Percentiles rank a stretch among this genome's conserved stretches.
These are phyloP conservation scores for Cyberlindnera meyerae DNA, from an alignment of 805 yeast species.

Conservation along the genomic window DNA sequence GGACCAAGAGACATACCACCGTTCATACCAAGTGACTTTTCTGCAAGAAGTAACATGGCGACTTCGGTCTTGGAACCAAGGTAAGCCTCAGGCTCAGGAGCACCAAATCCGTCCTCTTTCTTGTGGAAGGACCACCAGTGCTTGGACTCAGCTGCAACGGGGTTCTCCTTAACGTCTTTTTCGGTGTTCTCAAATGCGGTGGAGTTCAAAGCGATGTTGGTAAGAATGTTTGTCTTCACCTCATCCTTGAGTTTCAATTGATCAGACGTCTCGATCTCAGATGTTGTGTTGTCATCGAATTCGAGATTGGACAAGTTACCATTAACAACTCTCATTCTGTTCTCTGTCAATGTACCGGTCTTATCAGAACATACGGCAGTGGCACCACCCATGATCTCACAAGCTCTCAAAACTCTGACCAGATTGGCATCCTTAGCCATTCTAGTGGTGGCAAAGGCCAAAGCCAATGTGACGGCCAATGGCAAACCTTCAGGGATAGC, in stretches of 20 bases:
- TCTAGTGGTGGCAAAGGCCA: slow-evolving; percentile 97
- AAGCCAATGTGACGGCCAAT: slow-evolving; percentile 90
- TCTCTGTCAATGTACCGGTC: slow-evolving; percentile 95
- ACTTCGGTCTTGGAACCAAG: slow-evolving; percentile 95
- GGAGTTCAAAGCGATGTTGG: slow-evolving; percentile 73
- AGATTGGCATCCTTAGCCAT: slow-evolving; percentile 96
- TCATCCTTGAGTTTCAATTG: slow-evolving; percentile 12
- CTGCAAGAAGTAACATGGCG: slow-evolving; percentile 71
- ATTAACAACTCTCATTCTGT: slow-evolving; percentile 83
- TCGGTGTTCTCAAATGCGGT: slow-evolving; percentile 80
- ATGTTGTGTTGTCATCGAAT: slow-evolving; percentile 43
- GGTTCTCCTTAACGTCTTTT: slow-evolving; percentile 23
- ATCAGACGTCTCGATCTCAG: slow-evolving; percentile 13
- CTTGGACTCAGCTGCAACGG: slow-evolving; percentile 15
- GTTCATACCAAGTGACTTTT: slow-evolving; percentile 43
- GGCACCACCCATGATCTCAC: slow-evolving; percentile 99
- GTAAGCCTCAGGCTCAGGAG: slow-evolving; percentile 46
- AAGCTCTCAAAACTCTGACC: slow-evolving; percentile 88
- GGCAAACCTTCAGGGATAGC: slow-evolving; percentile 99
- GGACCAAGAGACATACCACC: slow-evolving; percentile 36
- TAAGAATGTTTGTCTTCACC: slow-evolving; percentile 28
- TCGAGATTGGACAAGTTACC: slow-evolving; percentile 60
- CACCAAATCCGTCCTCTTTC: slow-evolving; percentile 3
- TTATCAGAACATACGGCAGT: slow-evolving; percentile 96
- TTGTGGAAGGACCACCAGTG: slow-evolving; percentile 19